Evolutionary conservation across 257 asterid genomes (phyloP).

Genomic region (Solanum medicagineum): DNA sequence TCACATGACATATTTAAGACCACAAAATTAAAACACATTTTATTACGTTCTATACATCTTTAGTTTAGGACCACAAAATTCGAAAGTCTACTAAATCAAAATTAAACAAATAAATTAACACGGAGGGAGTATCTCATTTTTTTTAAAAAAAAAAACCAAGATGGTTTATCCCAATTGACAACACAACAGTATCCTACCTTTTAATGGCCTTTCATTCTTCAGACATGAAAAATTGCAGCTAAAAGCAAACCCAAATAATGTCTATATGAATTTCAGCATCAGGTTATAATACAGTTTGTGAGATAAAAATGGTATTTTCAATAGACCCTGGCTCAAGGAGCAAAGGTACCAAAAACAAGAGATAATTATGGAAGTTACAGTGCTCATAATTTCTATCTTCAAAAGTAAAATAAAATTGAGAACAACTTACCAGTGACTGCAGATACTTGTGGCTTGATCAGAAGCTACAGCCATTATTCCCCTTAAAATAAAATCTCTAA

Average conservation of each 20-base stretch:
- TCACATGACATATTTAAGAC: neutral
- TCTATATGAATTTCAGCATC: neutral
- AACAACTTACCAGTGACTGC: conserved; percentile 55
- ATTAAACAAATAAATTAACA: neutral
- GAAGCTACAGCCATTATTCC: conserved; percentile 47
- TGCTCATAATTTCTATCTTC: neutral
- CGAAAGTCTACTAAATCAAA: neutral
- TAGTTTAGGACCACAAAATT: too few relatives aligned
- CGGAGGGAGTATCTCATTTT: neutral
- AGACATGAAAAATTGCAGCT: neutral
- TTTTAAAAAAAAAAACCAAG: neutral
- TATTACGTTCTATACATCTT: neutral
- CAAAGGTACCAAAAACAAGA: neutral
- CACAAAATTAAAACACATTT: neutral
- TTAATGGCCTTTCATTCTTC: neutral
- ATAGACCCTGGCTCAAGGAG: too few relatives aligned
- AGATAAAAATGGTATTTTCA: too few relatives aligned
- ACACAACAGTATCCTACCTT: neutral
- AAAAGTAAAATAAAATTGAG: neutral
- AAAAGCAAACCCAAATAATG: neutral
- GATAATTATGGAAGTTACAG: neutral
- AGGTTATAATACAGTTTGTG: too few relatives aligned
- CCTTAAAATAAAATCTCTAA: neutral
- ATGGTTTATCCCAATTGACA: neutral
- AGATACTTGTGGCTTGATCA: conserved; percentile 57